Conservation (phyloP, 306 rosid species). For the Corylus americana region DNA sequence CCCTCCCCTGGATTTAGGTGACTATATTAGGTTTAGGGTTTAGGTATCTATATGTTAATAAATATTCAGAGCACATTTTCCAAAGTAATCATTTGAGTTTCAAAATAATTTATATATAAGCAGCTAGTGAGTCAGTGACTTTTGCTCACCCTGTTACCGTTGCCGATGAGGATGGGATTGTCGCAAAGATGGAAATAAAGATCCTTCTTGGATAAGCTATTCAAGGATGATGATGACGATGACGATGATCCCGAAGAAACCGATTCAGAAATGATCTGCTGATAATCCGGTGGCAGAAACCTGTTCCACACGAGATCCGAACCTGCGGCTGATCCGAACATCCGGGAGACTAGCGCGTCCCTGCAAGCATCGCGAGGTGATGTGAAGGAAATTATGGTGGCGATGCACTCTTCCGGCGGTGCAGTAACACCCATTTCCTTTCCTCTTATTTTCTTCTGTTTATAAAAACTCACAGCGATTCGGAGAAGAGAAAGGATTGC, state of each 20-base stretch:
- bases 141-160: neutral
- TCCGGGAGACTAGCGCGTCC: neutral
- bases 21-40: too few relatives aligned
- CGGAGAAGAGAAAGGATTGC: too few relatives aligned
- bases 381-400: neutral
- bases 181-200: conserved; percentile 3
- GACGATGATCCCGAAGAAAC: neutral
- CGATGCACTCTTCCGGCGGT: neutral
- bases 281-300: neutral
- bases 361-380: neutral
- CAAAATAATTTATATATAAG: too few relatives aligned
- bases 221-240: neutral
- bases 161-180: neutral
- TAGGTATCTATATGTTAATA: too few relatives aligned
- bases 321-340: neutral
- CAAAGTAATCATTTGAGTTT: too few relatives aligned
- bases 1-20: too few relatives aligned
- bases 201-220: neutral
- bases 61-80: too few relatives aligned
- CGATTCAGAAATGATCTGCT: conserved; percentile 7
- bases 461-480: too few relatives aligned
- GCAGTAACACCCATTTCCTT: neutral
- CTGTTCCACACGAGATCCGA: neutral
- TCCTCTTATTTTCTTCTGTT: neutral
- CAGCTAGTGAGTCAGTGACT: neutral